Base-by-base conservation (phyloP, 2,329 filamentous ascomycete genomes). In the Colletotrichum zoysiae region DNA sequence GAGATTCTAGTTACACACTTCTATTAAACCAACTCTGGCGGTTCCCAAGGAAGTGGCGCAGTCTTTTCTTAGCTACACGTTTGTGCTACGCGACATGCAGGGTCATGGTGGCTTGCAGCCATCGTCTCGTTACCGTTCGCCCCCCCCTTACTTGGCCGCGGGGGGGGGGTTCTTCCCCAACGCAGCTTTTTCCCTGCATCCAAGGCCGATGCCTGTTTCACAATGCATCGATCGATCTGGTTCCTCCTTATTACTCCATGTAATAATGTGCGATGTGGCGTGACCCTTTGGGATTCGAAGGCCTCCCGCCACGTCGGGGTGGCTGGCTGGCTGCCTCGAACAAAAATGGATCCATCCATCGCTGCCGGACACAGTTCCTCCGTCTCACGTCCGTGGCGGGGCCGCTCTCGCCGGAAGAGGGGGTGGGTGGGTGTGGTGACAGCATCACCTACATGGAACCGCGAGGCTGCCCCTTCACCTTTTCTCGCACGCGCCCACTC, bases 41-140 rank as follows among this genome's bases (percentile, higher is more conserved):
- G 58, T 50, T 18, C 38, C 40, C 65, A 63, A 58, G 30, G 53
- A 64, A 59, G 48, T 35, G 60, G 60, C 48, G 59, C 18, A 5
- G 30, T 16, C 65, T 69, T 64, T 70, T 60, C 65, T 70, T 60
- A 51, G 55, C 55, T 70, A 60, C 60, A 46, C 1, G 69, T 53
- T 64, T 53, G 60, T 61, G 59, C 70, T 61, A 55, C 65, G 18
- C 70, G 46, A 46, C 42, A 50, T 30, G 33, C 59, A 69, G 60
- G 65, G 65, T 65, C 59, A 59, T 38, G 59, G 70, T 60, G 69
- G 69, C 69, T 71, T 68, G 59, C 59, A 51, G 65, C 69, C 65
- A 38, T 53, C 48, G 55, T 55, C 59, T 65, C 56, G n/a, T 69
- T 38, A 35, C 26, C 38, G 8, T 56, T 20, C 53, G 58, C 59